Conservation (phyloP, 345 rosid species). For the Eucalyptus pauciflora region DNA sequence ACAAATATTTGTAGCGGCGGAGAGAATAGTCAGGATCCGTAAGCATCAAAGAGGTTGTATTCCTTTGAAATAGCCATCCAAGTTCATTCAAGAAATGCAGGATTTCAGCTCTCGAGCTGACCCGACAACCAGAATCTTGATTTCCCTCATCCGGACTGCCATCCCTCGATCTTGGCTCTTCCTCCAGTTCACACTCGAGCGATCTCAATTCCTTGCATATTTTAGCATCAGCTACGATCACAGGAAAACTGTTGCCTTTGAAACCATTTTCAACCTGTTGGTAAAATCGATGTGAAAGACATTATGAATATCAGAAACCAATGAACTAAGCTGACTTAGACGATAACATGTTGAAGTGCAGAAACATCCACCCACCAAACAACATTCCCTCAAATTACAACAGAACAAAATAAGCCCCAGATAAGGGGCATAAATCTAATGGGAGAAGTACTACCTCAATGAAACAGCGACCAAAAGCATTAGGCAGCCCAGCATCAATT, state of each 20-base stretch:
- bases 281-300: not conserved
- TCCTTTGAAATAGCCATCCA: constrained; percentile 88
- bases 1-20: constrained; percentile 59
- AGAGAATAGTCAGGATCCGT: constrained; percentile 33
- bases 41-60: constrained; percentile 7
- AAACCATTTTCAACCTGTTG: constrained; percentile 83
- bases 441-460: constrained; percentile 50
- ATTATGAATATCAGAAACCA: not conserved
- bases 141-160: constrained; percentile 25
- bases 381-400: not conserved
- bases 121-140: constrained; percentile 16
- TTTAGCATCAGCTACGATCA: constrained; percentile 67
- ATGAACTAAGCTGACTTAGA: not conserved
- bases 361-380: not conserved
- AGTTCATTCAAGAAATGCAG: constrained; percentile 80
- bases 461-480: constrained; percentile 62
- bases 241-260: constrained; percentile 73
- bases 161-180: constrained; percentile 13
- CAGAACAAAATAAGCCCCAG: not conserved
- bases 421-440: not conserved
- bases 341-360: not conserved
- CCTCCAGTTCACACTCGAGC: constrained; percentile 60
- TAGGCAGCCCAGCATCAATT: constrained; percentile 22
- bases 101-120: constrained; percentile 54
- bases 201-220: constrained; percentile 72